Evolutionary conservation across 1,284 basidiomycete species (phyloP).

Genomic region (Psilocybe mexicana): DNA sequence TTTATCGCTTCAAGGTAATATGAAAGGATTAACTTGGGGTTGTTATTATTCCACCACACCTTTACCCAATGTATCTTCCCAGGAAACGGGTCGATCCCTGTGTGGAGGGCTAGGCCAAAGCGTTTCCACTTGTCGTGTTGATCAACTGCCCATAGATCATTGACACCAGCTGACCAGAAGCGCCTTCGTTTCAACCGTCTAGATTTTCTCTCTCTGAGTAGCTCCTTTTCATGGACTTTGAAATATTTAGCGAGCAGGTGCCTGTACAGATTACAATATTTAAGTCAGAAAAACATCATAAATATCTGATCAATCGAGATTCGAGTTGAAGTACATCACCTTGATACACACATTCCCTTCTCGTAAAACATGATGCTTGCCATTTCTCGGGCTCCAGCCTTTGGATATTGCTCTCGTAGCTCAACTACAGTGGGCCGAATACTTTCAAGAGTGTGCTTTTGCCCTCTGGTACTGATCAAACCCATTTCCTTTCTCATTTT

Average conservation of each 20-base stretch:
- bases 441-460: constrained; percentile 3
- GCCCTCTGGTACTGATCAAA: not conserved
- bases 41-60: constrained; percentile 44
- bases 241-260: constrained; percentile 6
- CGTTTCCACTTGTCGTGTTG: constrained; percentile 42
- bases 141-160: constrained; percentile 33
- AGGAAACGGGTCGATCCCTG: constrained; percentile 34
- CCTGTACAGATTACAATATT: not conserved
- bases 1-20: constrained; percentile 34
- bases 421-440: not conserved
- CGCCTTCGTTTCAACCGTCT: constrained; percentile 24
- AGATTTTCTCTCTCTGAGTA: constrained; percentile 6
- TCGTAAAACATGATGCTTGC: constrained; percentile 1
- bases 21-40: constrained; percentile 34
- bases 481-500: not conserved
- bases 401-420: not conserved
- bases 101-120: constrained; percentile 39
- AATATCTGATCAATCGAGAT: no score
- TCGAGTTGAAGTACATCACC: not conserved
- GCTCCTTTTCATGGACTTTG: constrained; percentile 17
- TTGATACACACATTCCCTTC: not conserved
- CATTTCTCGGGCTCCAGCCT: constrained; percentile 8
- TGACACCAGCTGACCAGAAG: constrained; percentile 40
- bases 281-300: no score
- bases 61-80: constrained; percentile 38